phyloP scores from a whole-genome alignment of 2,329 filamentous ascomycete species.

The Stenocarpella maydis region DNA sequence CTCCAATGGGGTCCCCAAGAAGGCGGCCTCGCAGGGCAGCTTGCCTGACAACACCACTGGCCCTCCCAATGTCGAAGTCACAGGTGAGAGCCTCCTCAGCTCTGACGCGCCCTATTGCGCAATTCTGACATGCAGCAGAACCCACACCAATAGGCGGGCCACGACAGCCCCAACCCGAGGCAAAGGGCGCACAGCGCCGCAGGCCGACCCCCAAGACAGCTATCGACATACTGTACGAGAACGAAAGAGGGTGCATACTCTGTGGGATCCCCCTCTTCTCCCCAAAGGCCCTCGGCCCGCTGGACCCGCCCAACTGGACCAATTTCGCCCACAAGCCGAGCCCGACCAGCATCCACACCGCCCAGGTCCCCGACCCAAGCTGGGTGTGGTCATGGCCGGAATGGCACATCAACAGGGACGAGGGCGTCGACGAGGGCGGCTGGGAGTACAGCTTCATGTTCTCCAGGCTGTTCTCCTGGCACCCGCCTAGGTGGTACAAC shows the following conservation, averaged over 20 bases:
- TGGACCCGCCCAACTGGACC: conserved; percentile 89
- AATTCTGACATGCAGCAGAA: conserved; percentile 23
- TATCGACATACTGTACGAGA: conserved; percentile 93
- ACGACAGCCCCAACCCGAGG: background rate
- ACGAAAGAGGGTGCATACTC: conserved; percentile 88
- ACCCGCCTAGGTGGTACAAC: conserved; percentile 90
- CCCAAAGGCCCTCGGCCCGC: conserved; percentile 79
- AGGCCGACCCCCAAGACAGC: conserved; percentile 55
- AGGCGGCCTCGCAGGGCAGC: background rate
- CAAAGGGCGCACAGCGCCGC: conserved; percentile 30
- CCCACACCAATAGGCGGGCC: conserved; percentile 32
- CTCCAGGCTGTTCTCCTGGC: conserved; percentile 78
- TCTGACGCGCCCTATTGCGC: background rate
- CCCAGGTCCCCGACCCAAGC: conserved; percentile 90
- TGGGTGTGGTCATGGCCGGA: conserved; percentile 88
- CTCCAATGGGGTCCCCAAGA: background rate
- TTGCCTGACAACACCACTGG: background rate
- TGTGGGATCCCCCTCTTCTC: conserved; percentile 94
- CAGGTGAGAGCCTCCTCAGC: conserved; percentile 7
- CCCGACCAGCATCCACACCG: conserved; percentile 77
- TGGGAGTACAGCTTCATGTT: conserved; percentile 98
- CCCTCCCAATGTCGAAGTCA: conserved; percentile 28
- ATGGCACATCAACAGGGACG: conserved; percentile 74
- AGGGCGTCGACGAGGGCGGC: conserved; percentile 85
- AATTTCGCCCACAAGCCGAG: conserved; percentile 70